Conservation (phyloP, 2,329 filamentous ascomycete genomes). For the Penicillium sp. region DNA sequence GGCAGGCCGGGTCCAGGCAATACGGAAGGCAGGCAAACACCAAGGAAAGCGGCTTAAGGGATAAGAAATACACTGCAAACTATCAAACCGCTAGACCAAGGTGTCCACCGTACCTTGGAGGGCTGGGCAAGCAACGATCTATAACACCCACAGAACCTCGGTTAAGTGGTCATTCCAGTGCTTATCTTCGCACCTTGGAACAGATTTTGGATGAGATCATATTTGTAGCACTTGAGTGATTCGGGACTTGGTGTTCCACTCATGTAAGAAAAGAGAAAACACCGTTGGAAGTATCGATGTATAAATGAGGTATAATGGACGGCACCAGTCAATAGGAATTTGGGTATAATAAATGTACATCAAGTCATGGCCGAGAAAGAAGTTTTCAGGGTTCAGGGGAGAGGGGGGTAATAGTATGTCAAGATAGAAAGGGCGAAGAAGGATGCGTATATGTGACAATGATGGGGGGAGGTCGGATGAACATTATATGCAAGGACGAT, state of each 20-base stretch:
- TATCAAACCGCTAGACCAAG: not conserved
- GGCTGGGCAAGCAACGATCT: not conserved
- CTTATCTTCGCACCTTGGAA: not conserved
- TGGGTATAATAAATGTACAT: conserved; percentile 29
- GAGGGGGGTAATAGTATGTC: not conserved
- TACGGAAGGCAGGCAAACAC: not conserved
- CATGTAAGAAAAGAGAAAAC: not conserved
- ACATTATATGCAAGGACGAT: not conserved
- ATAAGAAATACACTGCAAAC: not conserved
- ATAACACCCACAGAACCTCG: not conserved
- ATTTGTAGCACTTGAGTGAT: not conserved
- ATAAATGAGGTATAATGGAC: not conserved
- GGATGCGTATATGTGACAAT: not conserved
- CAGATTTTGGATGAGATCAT: not conserved
- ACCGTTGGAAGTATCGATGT: not conserved
- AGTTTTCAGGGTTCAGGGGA: not conserved
- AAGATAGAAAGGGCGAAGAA: not conserved
- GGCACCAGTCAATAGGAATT: conserved; percentile 1
- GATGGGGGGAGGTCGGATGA: not conserved
- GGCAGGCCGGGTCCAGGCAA: not conserved
- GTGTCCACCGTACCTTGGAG: not conserved
- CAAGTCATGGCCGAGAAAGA: conserved; percentile 20
- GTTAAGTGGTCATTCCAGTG: not conserved
- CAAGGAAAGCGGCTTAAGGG: not conserved
- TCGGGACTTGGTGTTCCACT: not conserved